Base-by-base conservation (phyloP, 495 filamentous ascomycete species). In the Eremomyces bilateralis region DNA sequence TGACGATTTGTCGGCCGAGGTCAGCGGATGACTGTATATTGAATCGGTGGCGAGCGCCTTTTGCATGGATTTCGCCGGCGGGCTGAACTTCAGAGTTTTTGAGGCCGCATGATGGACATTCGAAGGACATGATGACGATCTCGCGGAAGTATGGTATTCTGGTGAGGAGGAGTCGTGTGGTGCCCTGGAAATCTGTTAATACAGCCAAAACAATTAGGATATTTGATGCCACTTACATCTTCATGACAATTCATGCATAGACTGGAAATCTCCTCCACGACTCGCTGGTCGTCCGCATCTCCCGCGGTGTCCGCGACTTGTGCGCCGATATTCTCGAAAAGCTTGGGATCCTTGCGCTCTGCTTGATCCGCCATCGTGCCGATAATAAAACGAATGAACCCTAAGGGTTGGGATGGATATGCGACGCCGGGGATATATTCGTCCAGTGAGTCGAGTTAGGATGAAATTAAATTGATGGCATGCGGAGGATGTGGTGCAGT, bases 131-230 rank as follows among this genome's bases (percentile, higher is more conserved):
- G 42, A 99, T 67, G 41, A 99, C 80, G 39, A 95, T 70, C 51
- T 99, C 88, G 49, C 80, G 78, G 65, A 99, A 95, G 61, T 73
- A 94, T 15, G 88, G 90, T 15, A 99, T 91, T 31, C 73, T 69
- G 30, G 85, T 84, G 25, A 95, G 68, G 16, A 95, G 64, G 17
- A 97, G 63, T 31, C 78, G 70, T 6, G 88, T 97, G 0, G 54
- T 71, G 54, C 88, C 85, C 76, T 92, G 43, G 8, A 18, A 1
- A 40, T 1, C 40, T 19, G 20, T 8, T 4, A 11, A 20, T 20
- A 10, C 6, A 8, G 15, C 33, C 16, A 22, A 35, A 4, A 11
- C 19, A 20, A 10, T 20, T 20, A 4, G 12, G 20, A 1, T 15
- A 20, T 20, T n/a, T 19, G 17, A 15, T 4, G 20, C n/a, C 33